A percentile compares a stretch with the other conserved stretches of the same genome.
Conservation (phyloP, 2,329 filamentous ascomycete species). For the Fusarium robinianum region DNA sequence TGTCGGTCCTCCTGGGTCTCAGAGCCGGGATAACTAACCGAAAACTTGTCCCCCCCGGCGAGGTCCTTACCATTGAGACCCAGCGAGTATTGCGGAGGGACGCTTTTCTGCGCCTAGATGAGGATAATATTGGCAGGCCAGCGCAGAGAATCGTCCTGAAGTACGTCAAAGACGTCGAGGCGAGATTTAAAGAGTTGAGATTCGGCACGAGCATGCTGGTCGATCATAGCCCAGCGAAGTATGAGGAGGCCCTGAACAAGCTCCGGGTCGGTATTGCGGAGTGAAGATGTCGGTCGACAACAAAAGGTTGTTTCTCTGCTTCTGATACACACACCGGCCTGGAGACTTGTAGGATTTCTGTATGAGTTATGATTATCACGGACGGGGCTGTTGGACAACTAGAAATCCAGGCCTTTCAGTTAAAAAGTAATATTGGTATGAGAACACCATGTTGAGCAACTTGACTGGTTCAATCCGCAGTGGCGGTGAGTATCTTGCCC, state of each 20-base stretch:
- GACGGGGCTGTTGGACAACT: no score
- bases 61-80: constrained; percentile 74
- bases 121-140: constrained; percentile 62
- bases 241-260: constrained; percentile 70
- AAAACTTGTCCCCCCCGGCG: constrained; percentile 75
- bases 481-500: constrained; percentile 60
- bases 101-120: constrained; percentile 57
- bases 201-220: constrained; percentile 76
- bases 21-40: constrained; percentile 69
- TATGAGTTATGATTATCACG: background rate
- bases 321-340: constrained; percentile 3
- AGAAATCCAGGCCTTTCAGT: no score
- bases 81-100: constrained; percentile 69
- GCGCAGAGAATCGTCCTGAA: constrained; percentile 71
- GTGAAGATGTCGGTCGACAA: constrained; percentile 12
- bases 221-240: constrained; percentile 75
- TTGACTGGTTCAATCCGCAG: constrained; percentile 30
- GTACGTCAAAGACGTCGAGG: constrained; percentile 73
- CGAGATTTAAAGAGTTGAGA: constrained; percentile 68
- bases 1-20: constrained; percentile 67
- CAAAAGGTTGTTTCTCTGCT: constrained; percentile 1
- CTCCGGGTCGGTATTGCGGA: constrained; percentile 56
- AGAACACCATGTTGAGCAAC: background rate
- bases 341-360: background rate
- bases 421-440: no score